A percentile compares a stretch with the other conserved stretches of the same genome.
phyloP scores from a whole-genome alignment of 306 rosid species.

The Cyclanthera cordifolia region DNA sequence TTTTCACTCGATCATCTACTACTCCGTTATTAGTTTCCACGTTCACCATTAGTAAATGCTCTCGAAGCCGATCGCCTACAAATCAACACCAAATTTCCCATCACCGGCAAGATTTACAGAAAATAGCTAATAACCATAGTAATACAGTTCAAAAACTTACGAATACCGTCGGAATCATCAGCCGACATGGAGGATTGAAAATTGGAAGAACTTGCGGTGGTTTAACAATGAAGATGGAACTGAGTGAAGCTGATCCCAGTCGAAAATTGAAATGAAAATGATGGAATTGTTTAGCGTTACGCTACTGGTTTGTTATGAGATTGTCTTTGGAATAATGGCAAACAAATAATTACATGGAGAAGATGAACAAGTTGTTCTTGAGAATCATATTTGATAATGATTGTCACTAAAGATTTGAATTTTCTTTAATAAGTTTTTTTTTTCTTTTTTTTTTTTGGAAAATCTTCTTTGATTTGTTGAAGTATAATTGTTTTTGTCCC shows the following conservation, averaged over 20 bases:
- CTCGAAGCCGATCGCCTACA: conserved; percentile 14
- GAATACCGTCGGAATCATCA: background rate
- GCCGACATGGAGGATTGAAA: background rate
- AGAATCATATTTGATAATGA: background rate
- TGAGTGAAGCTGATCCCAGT: background rate
- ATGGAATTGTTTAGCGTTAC: background rate
- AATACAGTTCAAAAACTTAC: background rate
- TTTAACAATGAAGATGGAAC: background rate
- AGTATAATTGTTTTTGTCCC: too few species aligned
- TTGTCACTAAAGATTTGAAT: background rate
- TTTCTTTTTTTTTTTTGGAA: too few species aligned
- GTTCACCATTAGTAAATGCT: conserved; percentile 40
- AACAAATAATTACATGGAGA: background rate
- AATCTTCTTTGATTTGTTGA: too few species aligned
- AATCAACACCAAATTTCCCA: background rate
- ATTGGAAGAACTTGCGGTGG: background rate
- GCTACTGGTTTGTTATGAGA: background rate
- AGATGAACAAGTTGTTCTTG: background rate
- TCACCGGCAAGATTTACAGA: background rate
- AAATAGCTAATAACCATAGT: background rate
- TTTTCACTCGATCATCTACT: conserved; percentile 17
- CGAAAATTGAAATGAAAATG: background rate
- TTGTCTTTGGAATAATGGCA: background rate
- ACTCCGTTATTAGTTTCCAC: background rate
- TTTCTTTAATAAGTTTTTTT: too few species aligned